phyloP scores from a whole-genome alignment of 345 rosid genomes.

The Carallia brachiata region DNA sequence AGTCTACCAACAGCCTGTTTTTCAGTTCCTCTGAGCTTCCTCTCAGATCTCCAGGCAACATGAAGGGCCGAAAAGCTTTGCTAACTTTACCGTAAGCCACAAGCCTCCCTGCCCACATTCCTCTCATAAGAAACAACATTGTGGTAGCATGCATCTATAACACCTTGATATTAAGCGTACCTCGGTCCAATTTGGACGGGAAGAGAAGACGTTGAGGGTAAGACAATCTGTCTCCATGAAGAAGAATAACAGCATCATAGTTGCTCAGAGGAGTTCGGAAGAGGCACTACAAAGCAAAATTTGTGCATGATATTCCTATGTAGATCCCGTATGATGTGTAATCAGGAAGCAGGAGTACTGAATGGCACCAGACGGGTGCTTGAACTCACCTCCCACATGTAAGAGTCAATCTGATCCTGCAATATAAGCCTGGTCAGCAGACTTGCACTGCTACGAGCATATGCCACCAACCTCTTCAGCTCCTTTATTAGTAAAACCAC shows the following conservation, averaged over 20 bases:
- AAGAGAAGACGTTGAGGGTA: conserved; percentile 74
- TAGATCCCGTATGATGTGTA: background rate
- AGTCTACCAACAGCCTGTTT: conserved; percentile 60
- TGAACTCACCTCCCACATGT: conserved; percentile 79
- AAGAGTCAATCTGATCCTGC: conserved; percentile 52
- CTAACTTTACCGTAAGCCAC: conserved; percentile 69
- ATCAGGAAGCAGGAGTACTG: conserved; percentile 3
- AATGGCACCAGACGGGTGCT: background rate
- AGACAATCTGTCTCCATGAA: conserved; percentile 71
- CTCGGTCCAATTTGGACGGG: conserved; percentile 66
- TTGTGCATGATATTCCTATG: background rate
- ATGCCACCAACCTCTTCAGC: conserved; percentile 76
- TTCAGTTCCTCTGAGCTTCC: conserved; percentile 52
- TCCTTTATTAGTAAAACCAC: conserved; percentile 46
- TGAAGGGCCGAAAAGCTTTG: conserved; percentile 56
- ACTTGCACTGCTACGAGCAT: conserved; percentile 85
- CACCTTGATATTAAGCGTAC: conserved; percentile 25
- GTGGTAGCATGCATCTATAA: background rate
- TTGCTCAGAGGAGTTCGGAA: conserved; percentile 84
- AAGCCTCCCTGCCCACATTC: conserved; percentile 52
- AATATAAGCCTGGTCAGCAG: conserved; percentile 60
- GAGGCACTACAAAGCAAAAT: conserved; percentile 60
- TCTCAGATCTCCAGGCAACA: conserved; percentile 53
- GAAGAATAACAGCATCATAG: conserved; percentile 84
- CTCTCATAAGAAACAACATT: background rate